Base-by-base conservation (phyloP, 1,284 basidiomycete genomes). In the Moesziomyces sp. region DNA sequence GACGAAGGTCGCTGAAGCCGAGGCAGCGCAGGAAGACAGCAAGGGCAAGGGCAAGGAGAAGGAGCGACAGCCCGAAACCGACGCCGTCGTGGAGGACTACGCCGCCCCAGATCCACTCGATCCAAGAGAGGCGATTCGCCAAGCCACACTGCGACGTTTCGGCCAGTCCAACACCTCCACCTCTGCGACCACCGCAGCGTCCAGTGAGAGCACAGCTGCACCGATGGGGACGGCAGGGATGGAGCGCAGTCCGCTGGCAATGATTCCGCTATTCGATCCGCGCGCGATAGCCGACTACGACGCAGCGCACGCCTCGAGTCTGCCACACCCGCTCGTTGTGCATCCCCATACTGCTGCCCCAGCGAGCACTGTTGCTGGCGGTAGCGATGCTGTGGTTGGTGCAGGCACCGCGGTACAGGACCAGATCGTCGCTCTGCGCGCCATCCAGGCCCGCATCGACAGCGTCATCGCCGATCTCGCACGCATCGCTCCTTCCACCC, bases 181-280 rank as follows among this genome's bases (percentile, higher is more conserved):
- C 35, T 26, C 46, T 10, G 21, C 46, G 7, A 8, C 30, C 9
- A 3, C 53, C n/a, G 6, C 45, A 3, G 0, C 26, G 11, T 24
- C 46, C 14, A 19, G 14, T 13, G 24, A 23, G 46, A n/a, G 24
- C 2, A 10, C 24, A 47, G 33, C 23, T 18, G 9, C 45, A 13
- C 28, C 56, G 16, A 21, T 46, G 44, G 5, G 14, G 35, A 11
- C 28, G 30, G 35, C 51, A 35, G 5, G 10, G 35, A 11, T 24
- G 30, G 35, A 33, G 38, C 65, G 45, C 73, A 24, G 62, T 72
- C 33, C 65, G 5, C 48, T 73, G 8, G 69, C 69, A 21, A 52
- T 82, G 78, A 63, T 78, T 59, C 57, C 83, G 50, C 54, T 83
- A 48, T 65, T 76, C 53, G 62, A 80, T 55, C 24, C 75, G 21